Base-by-base conservation (phyloP, 805 yeast genomes). In the Kuraishia ogatae region DNA sequence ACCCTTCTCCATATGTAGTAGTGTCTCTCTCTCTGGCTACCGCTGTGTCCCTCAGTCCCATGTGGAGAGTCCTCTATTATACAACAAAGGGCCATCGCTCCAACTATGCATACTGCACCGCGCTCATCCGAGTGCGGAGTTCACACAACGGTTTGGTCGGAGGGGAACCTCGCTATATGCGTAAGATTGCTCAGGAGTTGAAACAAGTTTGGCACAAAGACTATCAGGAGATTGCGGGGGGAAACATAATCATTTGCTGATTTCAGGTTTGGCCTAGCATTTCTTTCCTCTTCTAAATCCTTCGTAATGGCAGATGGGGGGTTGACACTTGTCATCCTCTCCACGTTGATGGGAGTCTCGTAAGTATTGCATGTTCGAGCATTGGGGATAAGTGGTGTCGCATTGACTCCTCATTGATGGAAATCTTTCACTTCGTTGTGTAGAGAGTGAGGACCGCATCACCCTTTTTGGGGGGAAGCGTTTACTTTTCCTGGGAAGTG, bases 341-440 rank as follows among this genome's bases (percentile, higher is more conserved):
- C 56, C 20, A 19, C 39, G 39, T 26, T 50, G 29, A 54, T 54
- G 56, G 56, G 51, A 20, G 35, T 46, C 15, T 50, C 53, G 55
- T 53, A 26, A 35, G 55, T 53, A 48, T 35, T 19, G 15, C 50
- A 6, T 26, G 29, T 26, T 26, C 35, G 19, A 10, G 21, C 39
- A 22, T 22, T n/a, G 7, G 43, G 43, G 6, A 17, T 8, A 35
- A 35, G 4, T 3, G 15, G 3, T 35, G 43, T 26, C n/a, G n/a
- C n/a, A n/a, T n/a, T n/a, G n/a, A n/a, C n/a, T n/a, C n/a, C n/a
- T n/a, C n/a, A n/a, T n/a, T n/a, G n/a, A n/a, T n/a, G n/a, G n/a
- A n/a, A n/a, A n/a, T n/a, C n/a, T n/a, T n/a, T n/a, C n/a, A n/a
- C n/a, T n/a, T n/a, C n/a, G n/a, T n/a, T n/a, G n/a, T n/a, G n/a